Evolutionary conservation across 2,329 filamentous ascomycete genomes (phyloP).

Genomic region (Colletotrichum spaethianum): DNA sequence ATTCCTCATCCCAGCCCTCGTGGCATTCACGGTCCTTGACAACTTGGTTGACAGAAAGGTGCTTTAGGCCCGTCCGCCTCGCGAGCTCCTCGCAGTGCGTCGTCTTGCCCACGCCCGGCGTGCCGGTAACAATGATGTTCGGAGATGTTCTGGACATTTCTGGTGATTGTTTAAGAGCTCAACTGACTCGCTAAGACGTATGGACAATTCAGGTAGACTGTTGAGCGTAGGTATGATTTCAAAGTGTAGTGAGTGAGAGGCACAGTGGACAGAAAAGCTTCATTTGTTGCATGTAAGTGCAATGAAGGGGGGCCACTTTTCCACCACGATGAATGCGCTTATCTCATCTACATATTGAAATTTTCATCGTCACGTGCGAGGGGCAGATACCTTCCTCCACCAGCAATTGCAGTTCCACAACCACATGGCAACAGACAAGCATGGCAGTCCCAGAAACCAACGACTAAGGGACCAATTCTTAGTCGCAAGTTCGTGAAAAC

Average conservation of each 20-base stretch:
- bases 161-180: background rate
- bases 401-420: background rate
- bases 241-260: background rate
- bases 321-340: background rate
- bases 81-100: conserved; percentile 90
- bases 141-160: conserved; percentile 67
- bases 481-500: background rate
- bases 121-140: conserved; percentile 96
- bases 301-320: conserved; percentile 10
- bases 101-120: conserved; percentile 95
- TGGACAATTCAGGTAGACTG: background rate
- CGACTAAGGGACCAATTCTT: too few species aligned
- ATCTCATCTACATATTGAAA: background rate
- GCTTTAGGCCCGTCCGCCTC: conserved; percentile 81
- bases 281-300: conserved; percentile 28
- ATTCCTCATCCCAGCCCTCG: conserved; percentile 89
- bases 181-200: background rate
- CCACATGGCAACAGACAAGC: background rate
- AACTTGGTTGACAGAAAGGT: conserved; percentile 90
- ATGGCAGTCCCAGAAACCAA: background rate
- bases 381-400: background rate
- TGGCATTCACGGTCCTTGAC: conserved; percentile 91
- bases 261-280: background rate
- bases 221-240: background rate
- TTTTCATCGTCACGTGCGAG: conserved; percentile 27